Evolutionary conservation across 345 rosid genomes (phyloP), one percentile per base, ranked within the genome.

Genomic region (Durio zibethinus): DNA sequence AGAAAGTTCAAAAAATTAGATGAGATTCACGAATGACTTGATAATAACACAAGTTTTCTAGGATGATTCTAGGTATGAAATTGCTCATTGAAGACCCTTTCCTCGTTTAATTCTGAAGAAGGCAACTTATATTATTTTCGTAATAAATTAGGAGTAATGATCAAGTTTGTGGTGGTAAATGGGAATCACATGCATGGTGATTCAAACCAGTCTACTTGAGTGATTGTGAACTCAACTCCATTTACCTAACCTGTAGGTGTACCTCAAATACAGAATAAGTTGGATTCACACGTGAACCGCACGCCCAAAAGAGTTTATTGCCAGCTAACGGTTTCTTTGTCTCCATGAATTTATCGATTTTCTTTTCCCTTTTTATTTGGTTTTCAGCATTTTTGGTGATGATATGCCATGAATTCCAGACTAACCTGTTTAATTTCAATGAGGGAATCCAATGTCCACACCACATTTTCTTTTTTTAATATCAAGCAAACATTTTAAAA

Each of bases 141-240:
- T n/a, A n/a, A n/a, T n/a, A n/a, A n/a, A n/a, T n/a, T n/a, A n/a
- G n/a, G n/a, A n/a, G n/a, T n/a, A n/a, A n/a, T n/a, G n/a, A n/a
- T n/a, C n/a, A n/a, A 59, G 31, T 25, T 36, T 61, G 18, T 21
- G n/a, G 0, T 3, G 23, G 7, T 53, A 25, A 81, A 81, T 85
- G 88, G 82, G 77, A 73, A 53, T 77, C 83, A 77, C 85, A 62
- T 77, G 86, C 84, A 61, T 73, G 83, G 18, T 59, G 0, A 43
- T 45, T 10, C 14, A 59, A 50, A 27, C 75, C 42, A 53, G 47
- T 10, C 63, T 16, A 10, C n/a, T 29, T 50, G 11, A 72, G 57
- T 36, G 14, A 76, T 9, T 54, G 63, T 64, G 73, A 76, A 40
- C 33, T 59, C 65, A 29, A 21, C 20, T 67, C 14, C 10, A 42